Evolutionary conservation across 2,329 filamentous ascomycete genomes (phyloP).

Genomic region (Hymenotorrendiella dingleyae): DNA sequence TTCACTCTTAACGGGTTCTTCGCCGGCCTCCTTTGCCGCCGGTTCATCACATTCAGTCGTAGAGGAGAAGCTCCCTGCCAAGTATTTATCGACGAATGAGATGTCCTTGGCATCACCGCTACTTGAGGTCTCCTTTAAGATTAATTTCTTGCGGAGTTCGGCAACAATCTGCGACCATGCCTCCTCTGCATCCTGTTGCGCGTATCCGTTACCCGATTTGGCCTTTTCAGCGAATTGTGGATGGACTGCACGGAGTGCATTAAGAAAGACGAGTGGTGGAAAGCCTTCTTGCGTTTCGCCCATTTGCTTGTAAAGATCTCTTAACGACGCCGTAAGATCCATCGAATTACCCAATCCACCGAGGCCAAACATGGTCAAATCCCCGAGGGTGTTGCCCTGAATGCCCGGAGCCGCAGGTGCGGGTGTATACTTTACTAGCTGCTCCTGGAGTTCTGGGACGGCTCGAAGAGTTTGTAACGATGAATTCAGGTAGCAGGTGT

Average conservation of each 20-base stretch:
- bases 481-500: slow-evolving; percentile 98
- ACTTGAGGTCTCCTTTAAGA: slow-evolving; percentile 47
- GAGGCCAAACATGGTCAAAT: slow-evolving; percentile 43
- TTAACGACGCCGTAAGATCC: slow-evolving; percentile 72
- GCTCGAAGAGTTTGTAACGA: slow-evolving; percentile 85
- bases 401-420: slow-evolving; percentile 21
- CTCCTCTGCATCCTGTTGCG: slow-evolving; percentile 98
- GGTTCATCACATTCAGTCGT: slow-evolving; percentile 79
- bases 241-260: slow-evolving; percentile 69
- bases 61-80: slow-evolving; percentile 76
- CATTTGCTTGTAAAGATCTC: slow-evolving; percentile 86
- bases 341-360: slow-evolving; percentile 39
- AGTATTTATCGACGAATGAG: slow-evolving; percentile 85
- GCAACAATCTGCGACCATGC: slow-evolving; percentile 94
- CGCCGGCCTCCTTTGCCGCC: slow-evolving; percentile 66
- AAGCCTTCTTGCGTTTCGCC: slow-evolving; percentile 82
- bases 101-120: slow-evolving; percentile 48
- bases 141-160: slow-evolving; percentile 73
- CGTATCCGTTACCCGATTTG: slow-evolving; percentile 75
- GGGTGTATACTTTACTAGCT: slow-evolving; percentile 60
- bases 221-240: slow-evolving; percentile 91
- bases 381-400: slow-evolving; percentile 30
- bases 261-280: slow-evolving; percentile 75
- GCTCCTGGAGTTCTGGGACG: slow-evolving; percentile 84
- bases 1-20: slow-evolving; percentile 59